phyloP scores from a whole-genome alignment of 495 filamentous ascomycete genomes.

The Penicillium samsonianum region DNA sequence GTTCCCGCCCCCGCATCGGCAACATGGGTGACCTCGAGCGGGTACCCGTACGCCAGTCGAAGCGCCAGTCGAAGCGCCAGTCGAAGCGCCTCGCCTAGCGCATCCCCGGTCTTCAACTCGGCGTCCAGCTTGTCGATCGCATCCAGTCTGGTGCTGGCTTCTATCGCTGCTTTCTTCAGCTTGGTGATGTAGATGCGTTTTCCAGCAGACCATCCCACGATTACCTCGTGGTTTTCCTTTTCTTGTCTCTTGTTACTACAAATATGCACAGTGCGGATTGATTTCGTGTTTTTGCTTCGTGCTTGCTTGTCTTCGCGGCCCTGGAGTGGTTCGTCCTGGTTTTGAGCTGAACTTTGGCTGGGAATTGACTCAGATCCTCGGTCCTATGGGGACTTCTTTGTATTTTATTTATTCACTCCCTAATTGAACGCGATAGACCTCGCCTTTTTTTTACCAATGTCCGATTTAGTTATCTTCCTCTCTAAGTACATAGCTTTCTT shows the following conservation, averaged over 20 bases:
- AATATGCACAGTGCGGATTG: slow-evolving; percentile 2
- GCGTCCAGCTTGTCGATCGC: slow-evolving; percentile 22
- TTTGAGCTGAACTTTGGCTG: background rate
- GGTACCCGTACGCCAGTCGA: slow-evolving; percentile 15
- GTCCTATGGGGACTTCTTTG: background rate
- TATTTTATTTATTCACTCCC: slow-evolving; percentile 12
- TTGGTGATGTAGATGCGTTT: slow-evolving; percentile 21
- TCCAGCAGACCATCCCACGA: background rate
- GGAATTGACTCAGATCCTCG: slow-evolving; percentile 7
- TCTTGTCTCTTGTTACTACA: background rate
- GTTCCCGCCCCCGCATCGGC: slow-evolving; percentile 24
- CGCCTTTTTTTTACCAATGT: background rate
- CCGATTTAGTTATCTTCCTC: no score
- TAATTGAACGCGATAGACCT: slow-evolving; percentile 12
- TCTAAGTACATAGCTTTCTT: no score
- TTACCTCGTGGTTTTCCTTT: background rate
- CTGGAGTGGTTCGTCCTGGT: background rate
- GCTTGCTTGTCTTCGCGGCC: background rate
- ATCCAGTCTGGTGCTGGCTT: slow-evolving; percentile 22
- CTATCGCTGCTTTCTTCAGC: slow-evolving; percentile 22
- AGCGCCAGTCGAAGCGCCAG: slow-evolving; percentile 18
- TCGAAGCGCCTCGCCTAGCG: slow-evolving; percentile 3
- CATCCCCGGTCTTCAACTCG: slow-evolving; percentile 24
- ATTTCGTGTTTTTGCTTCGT: background rate
- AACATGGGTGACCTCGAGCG: slow-evolving; percentile 13